phyloP scores from a whole-genome alignment of 768 basidiomycete species.

The Mrakia frigida region DNA sequence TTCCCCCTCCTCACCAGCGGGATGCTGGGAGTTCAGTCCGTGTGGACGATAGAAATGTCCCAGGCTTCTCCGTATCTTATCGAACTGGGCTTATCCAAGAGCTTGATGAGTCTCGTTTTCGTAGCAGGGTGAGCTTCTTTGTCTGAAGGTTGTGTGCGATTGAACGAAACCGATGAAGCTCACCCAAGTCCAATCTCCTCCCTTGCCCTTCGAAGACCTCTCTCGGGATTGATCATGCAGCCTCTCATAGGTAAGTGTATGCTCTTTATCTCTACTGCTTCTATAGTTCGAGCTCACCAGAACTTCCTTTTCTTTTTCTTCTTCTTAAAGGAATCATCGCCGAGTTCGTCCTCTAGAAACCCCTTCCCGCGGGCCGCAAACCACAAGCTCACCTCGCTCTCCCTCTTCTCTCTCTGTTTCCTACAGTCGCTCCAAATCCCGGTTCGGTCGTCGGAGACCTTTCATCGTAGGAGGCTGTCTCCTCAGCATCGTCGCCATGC shows the following conservation, averaged over 20 bases:
- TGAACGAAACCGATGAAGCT: background rate
- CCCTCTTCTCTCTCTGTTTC: background rate
- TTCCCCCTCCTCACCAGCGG: conserved; percentile 18
- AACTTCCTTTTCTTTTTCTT: background rate
- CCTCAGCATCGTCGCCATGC: conserved; percentile 64
- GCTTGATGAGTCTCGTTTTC: conserved; percentile 82
- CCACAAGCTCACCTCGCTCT: background rate
- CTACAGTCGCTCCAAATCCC: conserved; percentile 57
- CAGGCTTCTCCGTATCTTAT: conserved; percentile 87
- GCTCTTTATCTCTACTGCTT: background rate
- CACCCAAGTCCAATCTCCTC: background rate
- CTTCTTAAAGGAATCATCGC: conserved; percentile 17
- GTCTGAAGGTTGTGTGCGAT: background rate
- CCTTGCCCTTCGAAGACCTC: conserved; percentile 50
- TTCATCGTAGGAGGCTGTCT: conserved; percentile 71
- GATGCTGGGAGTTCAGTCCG: conserved; percentile 43
- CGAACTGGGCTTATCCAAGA: conserved; percentile 79
- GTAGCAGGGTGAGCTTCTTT: conserved; percentile 58
- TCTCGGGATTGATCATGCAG: conserved; percentile 80
- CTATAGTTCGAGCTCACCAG: background rate
- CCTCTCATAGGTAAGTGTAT: conserved; percentile 66
- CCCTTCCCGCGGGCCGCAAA: background rate
- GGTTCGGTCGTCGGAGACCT: conserved; percentile 77
- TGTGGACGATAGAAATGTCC: conserved; percentile 94
- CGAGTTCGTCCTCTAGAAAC: conserved; percentile 1